phyloP scores from a whole-genome alignment of 139 green algal species.

The Volvox africanus region DNA sequence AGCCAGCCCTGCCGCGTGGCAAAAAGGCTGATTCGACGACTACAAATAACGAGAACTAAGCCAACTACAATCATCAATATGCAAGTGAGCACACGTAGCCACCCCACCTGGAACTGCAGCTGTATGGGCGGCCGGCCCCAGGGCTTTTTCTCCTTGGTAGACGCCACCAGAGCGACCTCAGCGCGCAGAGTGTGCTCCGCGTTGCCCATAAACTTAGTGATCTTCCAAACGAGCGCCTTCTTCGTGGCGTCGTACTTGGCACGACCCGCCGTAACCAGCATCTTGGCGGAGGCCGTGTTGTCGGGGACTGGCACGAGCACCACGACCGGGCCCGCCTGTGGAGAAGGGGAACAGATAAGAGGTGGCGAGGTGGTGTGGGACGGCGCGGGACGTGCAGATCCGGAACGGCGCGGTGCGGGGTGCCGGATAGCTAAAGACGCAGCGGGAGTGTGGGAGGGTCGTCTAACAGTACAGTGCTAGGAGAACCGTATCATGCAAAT shows the following conservation, averaged over 20 bases:
- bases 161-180: slow-evolving; percentile 91
- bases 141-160: slow-evolving; percentile 86
- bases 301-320: slow-evolving; percentile 93
- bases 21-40: too few relatives aligned
- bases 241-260: slow-evolving; percentile 95
- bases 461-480: too few relatives aligned
- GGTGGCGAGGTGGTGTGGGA: background rate
- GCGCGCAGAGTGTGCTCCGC: slow-evolving; percentile 88
- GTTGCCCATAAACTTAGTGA: slow-evolving; percentile 78
- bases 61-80: too few relatives aligned
- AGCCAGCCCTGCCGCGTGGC: too few relatives aligned
- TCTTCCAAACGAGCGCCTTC: slow-evolving; percentile 79
- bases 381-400: background rate
- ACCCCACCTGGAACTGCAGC: slow-evolving; percentile 85
- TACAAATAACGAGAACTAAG: too few relatives aligned
- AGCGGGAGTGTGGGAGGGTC: too few relatives aligned
- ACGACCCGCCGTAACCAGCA: slow-evolving; percentile 84
- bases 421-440: too few relatives aligned
- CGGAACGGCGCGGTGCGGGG: too few relatives aligned
- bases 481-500: too few relatives aligned
- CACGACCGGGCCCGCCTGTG: slow-evolving; percentile 62
- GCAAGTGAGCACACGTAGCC: too few relatives aligned
- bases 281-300: slow-evolving; percentile 90
- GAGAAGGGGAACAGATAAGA: background rate
- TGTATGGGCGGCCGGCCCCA: slow-evolving; percentile 89